Evolutionary conservation across 192 early-diverging fungal species (phyloP).

Genomic region (Tieghemiomyces parasiticus): DNA sequence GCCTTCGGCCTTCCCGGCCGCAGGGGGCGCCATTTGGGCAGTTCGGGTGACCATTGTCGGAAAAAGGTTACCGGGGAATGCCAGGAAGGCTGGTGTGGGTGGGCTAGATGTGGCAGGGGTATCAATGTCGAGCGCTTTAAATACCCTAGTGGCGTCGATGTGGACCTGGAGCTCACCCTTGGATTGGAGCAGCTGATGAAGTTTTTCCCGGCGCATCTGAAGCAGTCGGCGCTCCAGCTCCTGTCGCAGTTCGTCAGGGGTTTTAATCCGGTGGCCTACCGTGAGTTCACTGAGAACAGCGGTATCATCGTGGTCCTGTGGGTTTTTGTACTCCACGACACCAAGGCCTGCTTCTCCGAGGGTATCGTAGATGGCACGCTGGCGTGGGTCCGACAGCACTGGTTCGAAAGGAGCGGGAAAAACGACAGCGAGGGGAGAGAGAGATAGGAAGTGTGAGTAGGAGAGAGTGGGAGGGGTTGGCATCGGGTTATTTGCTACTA

Average conservation of each 20-base stretch:
- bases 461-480: too few relatives aligned
- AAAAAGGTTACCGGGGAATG: too few relatives aligned
- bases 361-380: slow-evolving; percentile 77
- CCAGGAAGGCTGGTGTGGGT: too few relatives aligned
- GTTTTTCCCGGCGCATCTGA: slow-evolving; percentile 37
- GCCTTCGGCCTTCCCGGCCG: neutral
- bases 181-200: slow-evolving; percentile 50
- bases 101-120: too few relatives aligned
- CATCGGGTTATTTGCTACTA: too few relatives aligned
- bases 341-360: slow-evolving; percentile 81
- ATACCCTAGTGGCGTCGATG: too few relatives aligned
- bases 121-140: too few relatives aligned
- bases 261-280: slow-evolving; percentile 49
- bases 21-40: too few relatives aligned
- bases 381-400: slow-evolving; percentile 65
- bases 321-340: slow-evolving; percentile 21
- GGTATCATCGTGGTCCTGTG: neutral
- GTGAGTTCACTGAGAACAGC: slow-evolving; percentile 6
- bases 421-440: slow-evolving; percentile 2
- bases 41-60: too few relatives aligned
- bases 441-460: too few relatives aligned
- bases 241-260: slow-evolving; percentile 48
- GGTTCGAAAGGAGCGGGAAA: slow-evolving; percentile 10
- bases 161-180: slow-evolving; percentile 22
- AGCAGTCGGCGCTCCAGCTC: slow-evolving; percentile 48